Evolutionary conservation across 202 grass and related monocot genomes (phyloP).

Genomic region (Saccharum hybrid): DNA sequence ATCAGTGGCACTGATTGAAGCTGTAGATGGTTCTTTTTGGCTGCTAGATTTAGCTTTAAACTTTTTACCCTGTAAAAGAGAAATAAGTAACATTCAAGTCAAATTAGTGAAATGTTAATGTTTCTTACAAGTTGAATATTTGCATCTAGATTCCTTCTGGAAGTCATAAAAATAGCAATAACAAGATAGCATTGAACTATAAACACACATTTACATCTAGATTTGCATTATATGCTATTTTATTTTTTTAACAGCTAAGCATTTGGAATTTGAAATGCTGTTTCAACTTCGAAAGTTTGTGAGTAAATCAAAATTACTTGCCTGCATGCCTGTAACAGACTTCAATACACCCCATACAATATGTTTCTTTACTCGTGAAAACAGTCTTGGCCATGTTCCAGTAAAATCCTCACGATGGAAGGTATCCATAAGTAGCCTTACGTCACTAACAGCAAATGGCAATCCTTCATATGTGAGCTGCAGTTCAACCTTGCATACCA

Average conservation of each 20-base stretch:
- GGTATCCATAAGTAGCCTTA: slow-evolving; percentile 96
- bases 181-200: slow-evolving; percentile 9
- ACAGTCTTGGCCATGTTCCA: slow-evolving; percentile 89
- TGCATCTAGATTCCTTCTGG: slow-evolving; percentile 15
- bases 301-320: slow-evolving; percentile 49
- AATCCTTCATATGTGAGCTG: slow-evolving; percentile 92
- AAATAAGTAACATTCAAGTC: slow-evolving; percentile 21
- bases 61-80: slow-evolving; percentile 78
- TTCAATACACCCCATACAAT: slow-evolving; percentile 96
- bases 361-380: slow-evolving; percentile 97
- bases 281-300: slow-evolving; percentile 35
- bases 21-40: slow-evolving; percentile 66
- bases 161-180: slow-evolving; percentile 16
- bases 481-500: slow-evolving; percentile 81
- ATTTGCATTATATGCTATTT: slow-evolving; percentile 39
- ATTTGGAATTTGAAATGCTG: slow-evolving; percentile 37
- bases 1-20: slow-evolving; percentile 57
- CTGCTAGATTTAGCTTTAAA: slow-evolving; percentile 88
- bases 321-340: slow-evolving; percentile 98
- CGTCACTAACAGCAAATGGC: slow-evolving; percentile 81
- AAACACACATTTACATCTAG: slow-evolving; percentile 24
- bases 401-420: slow-evolving; percentile 97
- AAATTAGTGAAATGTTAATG: slow-evolving; percentile 18
- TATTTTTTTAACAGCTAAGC: slow-evolving; percentile 26
- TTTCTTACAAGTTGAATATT: slow-evolving; percentile 9